Evolutionary conservation across 2,329 filamentous ascomycete genomes (phyloP).

Genomic region (Scytalidium lignicola): DNA sequence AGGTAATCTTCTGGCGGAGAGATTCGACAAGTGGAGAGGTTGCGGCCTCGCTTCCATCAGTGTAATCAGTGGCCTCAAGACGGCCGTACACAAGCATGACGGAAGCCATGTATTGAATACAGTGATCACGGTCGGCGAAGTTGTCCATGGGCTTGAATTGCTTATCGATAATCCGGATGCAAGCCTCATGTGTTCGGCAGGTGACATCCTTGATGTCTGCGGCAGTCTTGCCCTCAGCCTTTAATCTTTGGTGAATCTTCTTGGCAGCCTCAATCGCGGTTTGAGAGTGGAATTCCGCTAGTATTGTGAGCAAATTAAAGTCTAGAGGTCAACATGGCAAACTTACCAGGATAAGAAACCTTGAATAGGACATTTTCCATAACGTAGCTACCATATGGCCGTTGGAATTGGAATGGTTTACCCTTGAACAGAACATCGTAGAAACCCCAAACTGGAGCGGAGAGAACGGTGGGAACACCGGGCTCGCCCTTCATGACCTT

Average conservation of each 20-base stretch:
- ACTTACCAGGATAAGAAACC: conserved; percentile 89
- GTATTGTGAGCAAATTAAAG: conserved; percentile 19
- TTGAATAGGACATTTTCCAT: conserved; percentile 99
- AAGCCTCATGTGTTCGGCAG: conserved; percentile 96
- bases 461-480: conserved; percentile 87
- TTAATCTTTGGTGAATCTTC: conserved; percentile 79
- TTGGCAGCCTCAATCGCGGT: conserved; percentile 94
- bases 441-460: conserved; percentile 93
- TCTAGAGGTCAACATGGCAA: not conserved
- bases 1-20: conserved; percentile 88
- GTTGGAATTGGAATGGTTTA: conserved; percentile 93
- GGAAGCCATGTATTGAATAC: conserved; percentile 98
- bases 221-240: conserved; percentile 80
- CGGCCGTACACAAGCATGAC: conserved; percentile 96
- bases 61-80: conserved; percentile 89
- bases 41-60: conserved; percentile 86
- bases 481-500: conserved; percentile 90
- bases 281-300: conserved; percentile 96
- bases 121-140: conserved; percentile 99
- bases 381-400: conserved; percentile 94
- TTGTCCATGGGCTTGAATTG: conserved; percentile 99
- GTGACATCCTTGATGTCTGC: conserved; percentile 90
- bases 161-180: conserved; percentile 99
- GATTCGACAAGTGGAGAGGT: conserved; percentile 85
- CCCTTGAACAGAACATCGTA: conserved; percentile 98